These are phyloP conservation scores for Plasmodium fragile DNA, from an alignment of 169 alveolate species.

Conservation along the genomic window DNA sequence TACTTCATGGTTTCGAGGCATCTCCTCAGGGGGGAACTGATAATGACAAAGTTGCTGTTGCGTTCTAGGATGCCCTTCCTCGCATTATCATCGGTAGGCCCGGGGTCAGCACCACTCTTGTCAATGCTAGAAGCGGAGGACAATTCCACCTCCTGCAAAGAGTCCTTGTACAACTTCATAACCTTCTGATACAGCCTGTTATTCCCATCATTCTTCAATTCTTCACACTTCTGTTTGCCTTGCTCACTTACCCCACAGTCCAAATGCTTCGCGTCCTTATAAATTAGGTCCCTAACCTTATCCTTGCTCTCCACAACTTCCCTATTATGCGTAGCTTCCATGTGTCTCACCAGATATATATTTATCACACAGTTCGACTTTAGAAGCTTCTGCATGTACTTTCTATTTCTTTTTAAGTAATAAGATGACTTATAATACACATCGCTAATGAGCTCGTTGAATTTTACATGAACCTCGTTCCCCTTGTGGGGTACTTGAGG, in stretches of 20 bases:
- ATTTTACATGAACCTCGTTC: not conserved
- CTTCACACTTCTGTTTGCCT: conserved; percentile 31
- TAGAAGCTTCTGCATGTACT: conserved; percentile 37
- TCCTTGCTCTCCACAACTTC: conserved; percentile 8
- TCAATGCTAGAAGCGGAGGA: not conserved
- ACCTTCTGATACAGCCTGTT: conserved; percentile 23
- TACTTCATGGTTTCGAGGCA: conserved; percentile 63
- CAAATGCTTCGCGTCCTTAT: not conserved
- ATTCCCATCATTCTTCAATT: conserved; percentile 1
- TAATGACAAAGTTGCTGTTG: conserved; percentile 40
- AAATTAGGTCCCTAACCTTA: conserved; percentile 40
- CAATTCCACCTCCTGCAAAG: not conserved
- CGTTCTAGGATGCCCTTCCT: conserved; percentile 36
- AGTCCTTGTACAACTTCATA: conserved; percentile 32
- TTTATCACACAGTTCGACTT: conserved; percentile 39
- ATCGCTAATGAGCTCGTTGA: conserved; percentile 33
- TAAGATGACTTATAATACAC: conserved; percentile 33
- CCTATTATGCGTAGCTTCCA: conserved; percentile 69
- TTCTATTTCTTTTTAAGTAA: conserved; percentile 59
- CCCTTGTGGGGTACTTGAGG: not conserved
- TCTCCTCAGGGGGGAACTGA: conserved; percentile 54
- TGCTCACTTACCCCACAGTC: conserved; percentile 55
- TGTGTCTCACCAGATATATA: conserved; percentile 65
- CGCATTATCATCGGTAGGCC: not conserved
- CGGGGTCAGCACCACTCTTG: not conserved